These are phyloP conservation scores for Taphrina wiesneri DNA, from an alignment of 1,139 yeast genomes.

Conservation along the genomic window DNA sequence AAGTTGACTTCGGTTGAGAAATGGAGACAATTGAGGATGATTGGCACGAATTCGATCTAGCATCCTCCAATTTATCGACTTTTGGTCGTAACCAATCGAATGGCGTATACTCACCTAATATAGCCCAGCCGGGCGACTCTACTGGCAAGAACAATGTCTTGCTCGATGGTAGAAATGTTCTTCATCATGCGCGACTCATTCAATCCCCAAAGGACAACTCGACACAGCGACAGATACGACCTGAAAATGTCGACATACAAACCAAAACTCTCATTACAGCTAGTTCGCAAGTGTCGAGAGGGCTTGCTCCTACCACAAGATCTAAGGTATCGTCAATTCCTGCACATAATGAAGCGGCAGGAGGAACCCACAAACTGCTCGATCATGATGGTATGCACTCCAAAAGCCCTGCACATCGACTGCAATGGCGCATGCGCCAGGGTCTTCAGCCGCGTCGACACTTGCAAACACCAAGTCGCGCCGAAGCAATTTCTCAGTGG, in stretches of 20 bases:
- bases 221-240: background rate
- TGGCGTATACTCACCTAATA: background rate
- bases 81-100: background rate
- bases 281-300: no score
- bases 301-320: no score
- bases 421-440: background rate
- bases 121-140: background rate
- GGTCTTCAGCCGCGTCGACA: conserved; percentile 18
- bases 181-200: no score
- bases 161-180: no score
- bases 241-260: background rate
- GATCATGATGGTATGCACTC: background rate
- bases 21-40: background rate
- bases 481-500: conserved; percentile 13
- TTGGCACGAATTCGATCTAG: background rate
- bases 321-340: no score
- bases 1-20: background rate
- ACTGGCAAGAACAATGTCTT: background rate
- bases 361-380: no score
- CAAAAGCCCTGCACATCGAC: background rate
- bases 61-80: background rate
- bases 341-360: no score
- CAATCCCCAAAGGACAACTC: no score
- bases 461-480: background rate
- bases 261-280: no score